Evolutionary conservation across 495 filamentous ascomycete genomes (phyloP), one percentile per base, ranked within the genome.

Genomic region (Podospora bellae-mahoneyi): DNA sequence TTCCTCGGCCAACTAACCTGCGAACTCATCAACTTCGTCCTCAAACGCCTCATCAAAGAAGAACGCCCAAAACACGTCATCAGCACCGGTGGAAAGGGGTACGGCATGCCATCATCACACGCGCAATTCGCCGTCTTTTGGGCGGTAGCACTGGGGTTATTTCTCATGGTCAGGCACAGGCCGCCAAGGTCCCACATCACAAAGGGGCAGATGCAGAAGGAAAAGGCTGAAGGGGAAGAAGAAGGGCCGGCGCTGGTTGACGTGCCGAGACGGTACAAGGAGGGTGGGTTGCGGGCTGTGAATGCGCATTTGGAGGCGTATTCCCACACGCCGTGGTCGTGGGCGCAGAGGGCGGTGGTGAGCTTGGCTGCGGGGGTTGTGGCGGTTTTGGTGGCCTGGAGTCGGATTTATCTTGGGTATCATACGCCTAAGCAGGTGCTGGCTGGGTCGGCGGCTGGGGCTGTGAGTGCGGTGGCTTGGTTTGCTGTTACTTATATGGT

Each of bases 41-140:
- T 99, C 18, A 99, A 99, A 79, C 85, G 96, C 7, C 79, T 91
- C 26, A 94, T 99, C 74, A 94, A 93, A 70, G 92, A 97, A 76
- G 92, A 97, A 76, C 86, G 95, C 26, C 95, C 95, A 34, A 85
- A 83, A 64, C 87, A 89, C 68, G 75, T 80, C 91, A 90, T 91
- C 79, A 91, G 91, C 84, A 61, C 64, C 6, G 63, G 58, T 0
- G 91, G 91, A 53, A 97, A 97, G 78, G 95, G 95, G 68, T 99
- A 98, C 74, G 95, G 95, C 70, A 99, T 99, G 95, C 95, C 95
- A n/a, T 93, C 90, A 59, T 97, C 93, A 28, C 95, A 99, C 80
- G 92, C 95, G 10, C 95, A 99, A 78, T 99, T 97, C 76, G 89
- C 91, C 60, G 83, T 88, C 10, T 99, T 91, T 82, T 98, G 97